phyloP scores from a whole-genome alignment of 257 asterid species.

The Capsicum chinense region DNA sequence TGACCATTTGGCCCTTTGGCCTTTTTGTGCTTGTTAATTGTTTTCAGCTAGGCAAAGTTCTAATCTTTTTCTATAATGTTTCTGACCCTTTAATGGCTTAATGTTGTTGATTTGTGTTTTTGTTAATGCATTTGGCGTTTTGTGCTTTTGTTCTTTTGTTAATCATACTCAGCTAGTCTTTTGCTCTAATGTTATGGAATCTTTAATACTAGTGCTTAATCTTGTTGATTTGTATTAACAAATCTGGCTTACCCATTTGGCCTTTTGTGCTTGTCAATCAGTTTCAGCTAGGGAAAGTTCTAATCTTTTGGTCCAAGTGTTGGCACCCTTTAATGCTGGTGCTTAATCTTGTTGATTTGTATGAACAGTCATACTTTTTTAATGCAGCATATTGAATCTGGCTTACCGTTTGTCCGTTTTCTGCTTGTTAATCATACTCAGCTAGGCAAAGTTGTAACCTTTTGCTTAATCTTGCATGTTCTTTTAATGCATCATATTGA shows the following conservation, averaged over 20 bases:
- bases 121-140: not conserved
- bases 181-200: not conserved
- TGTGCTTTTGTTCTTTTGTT: not conserved
- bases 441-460: not conserved
- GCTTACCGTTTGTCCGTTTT: not conserved
- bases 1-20: not conserved
- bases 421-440: not conserved
- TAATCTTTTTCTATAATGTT: not conserved
- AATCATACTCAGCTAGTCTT: not conserved
- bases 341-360: not conserved
- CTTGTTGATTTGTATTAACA: not conserved
- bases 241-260: not conserved
- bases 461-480: not conserved
- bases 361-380: not conserved
- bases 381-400: not conserved
- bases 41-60: not conserved
- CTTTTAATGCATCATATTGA: not conserved
- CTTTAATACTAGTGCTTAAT: not conserved
- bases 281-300: not conserved
- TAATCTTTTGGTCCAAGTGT: not conserved
- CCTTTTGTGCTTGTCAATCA: conserved; percentile 17
- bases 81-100: not conserved
- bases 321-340: not conserved
- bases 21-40: not conserved
- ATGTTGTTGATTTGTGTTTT: not conserved